Evolutionary conservation across 2,329 filamentous ascomycete species (phyloP), one percentile per base, ranked within the genome.

Genomic region (Fusarium nurragi): DNA sequence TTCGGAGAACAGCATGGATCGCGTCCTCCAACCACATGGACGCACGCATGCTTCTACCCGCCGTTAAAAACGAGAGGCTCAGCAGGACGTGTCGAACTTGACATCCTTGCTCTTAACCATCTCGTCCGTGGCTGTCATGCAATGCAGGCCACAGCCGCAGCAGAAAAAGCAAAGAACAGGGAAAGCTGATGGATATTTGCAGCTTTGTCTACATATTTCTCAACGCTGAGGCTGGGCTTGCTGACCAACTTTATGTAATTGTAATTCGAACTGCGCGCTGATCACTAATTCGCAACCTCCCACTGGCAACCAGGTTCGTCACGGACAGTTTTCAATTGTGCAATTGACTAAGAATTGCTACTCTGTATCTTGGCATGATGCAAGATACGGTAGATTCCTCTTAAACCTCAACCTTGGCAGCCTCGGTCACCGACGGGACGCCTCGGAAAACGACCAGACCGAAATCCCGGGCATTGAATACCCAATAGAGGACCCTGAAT

Each of bases 391-490:
- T 34, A 18, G 30, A 32, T 9, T 8, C 16, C 32, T 34, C 6
- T 32, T 14, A 59, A 21, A 23, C 23, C 18, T 7, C 37, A 32
- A 45, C 4, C 26, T 10, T 34, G 8, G 32, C 32, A 34, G 32
- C 16, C 63, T 65, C 63, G 63, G 63, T 53, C 63, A 23, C 66
- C 64, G 68, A 68, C 60, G 64, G 64, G 57, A 64, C 63, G 48
- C 68, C 65, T 60, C 68, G 68, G 67, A 53, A 56, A 68, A 54
- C 68, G 61, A 65, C 19, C 25, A 18, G 19, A 34, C 28, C 18
- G 39, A 41, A 22, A 54, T 47, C 46, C 28, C 38, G 34, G 56
- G 18, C 30, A 43, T 23, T 18, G 14, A 10, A 19, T 26, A 36
- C 45, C 63, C 58, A 65, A 67, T 67, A 25, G 26, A 64, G 44